Evolutionary conservation across 768 basidiomycete genomes (phyloP), one percentile per base, ranked within the genome.

Genomic region (Lanmaoa pseudosensibilis): DNA sequence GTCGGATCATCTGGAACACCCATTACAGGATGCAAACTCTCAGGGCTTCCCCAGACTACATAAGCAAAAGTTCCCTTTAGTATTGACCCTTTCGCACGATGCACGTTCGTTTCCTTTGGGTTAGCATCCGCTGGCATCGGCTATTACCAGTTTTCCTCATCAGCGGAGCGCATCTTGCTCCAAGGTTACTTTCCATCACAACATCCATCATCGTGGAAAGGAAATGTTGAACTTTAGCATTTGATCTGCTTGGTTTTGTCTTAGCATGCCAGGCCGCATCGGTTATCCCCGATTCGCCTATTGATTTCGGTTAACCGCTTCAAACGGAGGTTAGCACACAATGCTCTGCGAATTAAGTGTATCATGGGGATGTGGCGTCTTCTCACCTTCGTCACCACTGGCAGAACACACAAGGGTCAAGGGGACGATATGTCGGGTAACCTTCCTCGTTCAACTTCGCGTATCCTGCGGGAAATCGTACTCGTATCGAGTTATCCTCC

Each of bases 161-260:
- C 21, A 23, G 19, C 19, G 25, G n/a, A 27, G 2, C 16, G 19
- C 13, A 7, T 50, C 49, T 23, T 8, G 16, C 11, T 41, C 44
- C 21, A n/a, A 23, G 50, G n/a, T 16, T 10, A 10, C 23, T 37
- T 25, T 18, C 15, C 21, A 23, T n/a, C 11, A 13, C 49, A 27
- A 2, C 36, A 50, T 25, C 13, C 10, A n/a, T 27, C 16, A 16
- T 36, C 53, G 53, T 59, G 62, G 62, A 55, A 62, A 51, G 23
- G 19, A 47, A 54, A 21, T 19, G 52, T 54, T 44, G 19, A 47
- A 21, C 7, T 32, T 52, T 23, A 41, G 34, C 13, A 40, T 50
- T 25, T n/a, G 36, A 25, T 38, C 4, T 30, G 43, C n/a, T 60
- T 16, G 36, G 49, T 18, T n/a, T 2, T 49, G 25, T 34, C 50